phyloP scores from a whole-genome alignment of 2,329 filamentous ascomycete genomes.

The Botryotinia convoluta region DNA sequence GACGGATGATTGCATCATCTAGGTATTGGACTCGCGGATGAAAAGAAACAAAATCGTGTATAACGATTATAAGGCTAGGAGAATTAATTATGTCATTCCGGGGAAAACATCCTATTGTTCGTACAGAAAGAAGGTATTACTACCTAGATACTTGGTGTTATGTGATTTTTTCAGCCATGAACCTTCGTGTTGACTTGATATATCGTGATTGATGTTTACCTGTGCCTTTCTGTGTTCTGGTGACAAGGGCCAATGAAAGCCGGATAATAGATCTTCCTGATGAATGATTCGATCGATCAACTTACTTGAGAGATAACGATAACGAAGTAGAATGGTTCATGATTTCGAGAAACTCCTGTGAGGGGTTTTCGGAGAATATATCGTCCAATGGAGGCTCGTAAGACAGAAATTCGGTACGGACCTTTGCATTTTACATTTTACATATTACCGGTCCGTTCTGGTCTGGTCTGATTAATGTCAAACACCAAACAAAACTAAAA shows the following conservation, averaged over 20 bases:
- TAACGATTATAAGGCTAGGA: neutral
- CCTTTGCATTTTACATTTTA: neutral
- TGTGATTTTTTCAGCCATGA: no score
- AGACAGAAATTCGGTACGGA: conserved; percentile 1
- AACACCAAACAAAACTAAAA: neutral
- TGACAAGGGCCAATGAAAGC: neutral
- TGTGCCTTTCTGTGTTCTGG: neutral
- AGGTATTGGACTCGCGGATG: neutral
- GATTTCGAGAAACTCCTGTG: neutral
- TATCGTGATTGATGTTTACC: neutral
- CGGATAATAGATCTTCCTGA: neutral
- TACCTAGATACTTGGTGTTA: neutral
- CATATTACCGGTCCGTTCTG: neutral
- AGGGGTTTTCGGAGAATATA: neutral
- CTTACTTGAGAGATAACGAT: neutral
- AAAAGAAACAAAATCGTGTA: neutral
- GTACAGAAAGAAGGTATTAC: neutral
- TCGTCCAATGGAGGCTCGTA: neutral
- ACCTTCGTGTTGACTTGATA: neutral
- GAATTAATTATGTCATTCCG: neutral
- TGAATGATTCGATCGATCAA: neutral
- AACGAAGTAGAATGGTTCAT: neutral
- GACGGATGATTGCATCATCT: conserved; percentile 12
- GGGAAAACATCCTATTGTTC: neutral
- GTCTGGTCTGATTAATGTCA: neutral